A percentile compares a stretch with the other conserved stretches of the same genome.
Conservation (phyloP, 768 basidiomycete genomes). For the Cystobasidium onofrii region DNA sequence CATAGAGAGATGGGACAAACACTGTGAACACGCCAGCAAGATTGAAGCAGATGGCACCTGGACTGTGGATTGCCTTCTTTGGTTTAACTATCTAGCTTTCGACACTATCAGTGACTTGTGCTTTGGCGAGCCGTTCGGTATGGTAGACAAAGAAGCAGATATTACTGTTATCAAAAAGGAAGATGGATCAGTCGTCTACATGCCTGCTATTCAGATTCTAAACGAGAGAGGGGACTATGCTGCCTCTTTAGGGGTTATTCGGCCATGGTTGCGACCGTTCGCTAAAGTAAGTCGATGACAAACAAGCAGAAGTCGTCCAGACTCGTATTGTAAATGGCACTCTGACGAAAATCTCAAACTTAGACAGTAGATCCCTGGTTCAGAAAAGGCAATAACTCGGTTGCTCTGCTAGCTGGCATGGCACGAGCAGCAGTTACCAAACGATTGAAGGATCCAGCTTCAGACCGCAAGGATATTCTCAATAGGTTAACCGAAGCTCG, state of each 20-base stretch:
- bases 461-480: slow-evolving; percentile 68
- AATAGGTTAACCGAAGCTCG: slow-evolving; percentile 68
- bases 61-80: slow-evolving; percentile 37
- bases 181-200: slow-evolving; percentile 50
- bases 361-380: slow-evolving; percentile 57
- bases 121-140: slow-evolving; percentile 80
- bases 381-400: slow-evolving; percentile 51
- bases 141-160: slow-evolving; percentile 68
- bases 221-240: slow-evolving; percentile 84
- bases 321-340: no score
- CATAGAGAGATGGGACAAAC: slow-evolving; percentile 64
- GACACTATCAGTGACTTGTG: slow-evolving; percentile 59
- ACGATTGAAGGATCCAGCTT: slow-evolving; percentile 54
- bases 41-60: slow-evolving; percentile 51
- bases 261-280: slow-evolving; percentile 54
- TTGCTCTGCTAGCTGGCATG: slow-evolving; percentile 58
- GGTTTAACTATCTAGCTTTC: slow-evolving; percentile 61
- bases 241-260: slow-evolving; percentile 70
- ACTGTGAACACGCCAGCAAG: slow-evolving; percentile 55
- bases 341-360: no score
- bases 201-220: slow-evolving; percentile 65
- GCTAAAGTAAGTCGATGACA: slow-evolving; percentile 38
- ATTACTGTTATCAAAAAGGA: slow-evolving; percentile 39
- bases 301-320: no score
- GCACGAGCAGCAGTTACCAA: slow-evolving; percentile 54